Evolutionary conservation across 208 protist genomes (phyloP).

Genomic region (Novymonas esmeraldas): DNA sequence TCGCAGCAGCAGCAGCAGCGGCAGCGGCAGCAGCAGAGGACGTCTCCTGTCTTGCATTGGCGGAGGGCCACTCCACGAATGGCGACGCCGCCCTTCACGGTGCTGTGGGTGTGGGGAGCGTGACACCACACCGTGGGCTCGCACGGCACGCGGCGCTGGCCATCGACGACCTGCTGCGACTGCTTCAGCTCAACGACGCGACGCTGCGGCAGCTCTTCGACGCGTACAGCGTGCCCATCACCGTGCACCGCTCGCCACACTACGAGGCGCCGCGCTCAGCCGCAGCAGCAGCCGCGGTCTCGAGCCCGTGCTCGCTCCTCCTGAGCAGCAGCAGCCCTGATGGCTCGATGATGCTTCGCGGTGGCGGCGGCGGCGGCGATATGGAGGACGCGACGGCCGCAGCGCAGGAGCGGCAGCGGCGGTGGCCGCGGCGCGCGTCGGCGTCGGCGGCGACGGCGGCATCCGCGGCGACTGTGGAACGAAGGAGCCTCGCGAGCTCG

Average conservation of each 20-base stretch:
- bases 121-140: conserved; percentile 1
- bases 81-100: neutral
- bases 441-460: too few relatives aligned
- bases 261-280: conserved; percentile 34
- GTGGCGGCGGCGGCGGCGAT: neutral
- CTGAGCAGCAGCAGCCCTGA: conserved; percentile 11
- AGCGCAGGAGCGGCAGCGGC: neutral
- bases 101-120: neutral
- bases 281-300: conserved; percentile 17
- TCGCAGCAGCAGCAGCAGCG: too few relatives aligned
- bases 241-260: conserved; percentile 35
- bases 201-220: conserved; percentile 69
- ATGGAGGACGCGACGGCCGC: neutral
- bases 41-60: conserved; percentile 14
- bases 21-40: conserved; percentile 12
- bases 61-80: too few relatives aligned
- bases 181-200: conserved; percentile 62
- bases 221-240: conserved; percentile 48
- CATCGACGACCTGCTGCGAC: conserved; percentile 48
- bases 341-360: neutral
- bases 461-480: neutral
- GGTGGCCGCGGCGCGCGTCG: neutral
- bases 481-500: too few relatives aligned
- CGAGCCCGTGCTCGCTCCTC: conserved; percentile 12
- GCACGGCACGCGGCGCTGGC: conserved; percentile 14